These are phyloP conservation scores for Globisporangium alternatum DNA, from an alignment of 352 stramenopile genomes.

Conservation along the genomic window DNA sequence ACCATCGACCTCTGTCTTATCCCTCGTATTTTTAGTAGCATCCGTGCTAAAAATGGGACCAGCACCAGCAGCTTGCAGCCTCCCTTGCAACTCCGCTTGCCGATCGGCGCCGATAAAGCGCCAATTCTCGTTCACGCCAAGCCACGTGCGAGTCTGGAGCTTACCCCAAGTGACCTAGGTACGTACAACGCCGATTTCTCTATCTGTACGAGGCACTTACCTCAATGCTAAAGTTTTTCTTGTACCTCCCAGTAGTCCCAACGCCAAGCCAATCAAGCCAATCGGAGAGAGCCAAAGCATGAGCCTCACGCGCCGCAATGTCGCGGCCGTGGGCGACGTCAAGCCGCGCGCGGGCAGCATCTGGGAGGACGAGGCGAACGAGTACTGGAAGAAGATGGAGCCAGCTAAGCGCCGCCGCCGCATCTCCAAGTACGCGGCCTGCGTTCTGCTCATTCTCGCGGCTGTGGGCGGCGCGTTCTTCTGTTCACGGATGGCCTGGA, in stretches of 20 bases:
- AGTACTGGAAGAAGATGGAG: slow-evolving; percentile 80
- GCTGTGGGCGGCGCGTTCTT: slow-evolving; percentile 23
- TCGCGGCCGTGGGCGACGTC: slow-evolving; percentile 26
- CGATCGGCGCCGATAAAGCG: not conserved
- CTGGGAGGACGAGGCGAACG: slow-evolving; percentile 61
- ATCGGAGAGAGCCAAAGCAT: slow-evolving; percentile 15
- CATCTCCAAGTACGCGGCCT: slow-evolving; percentile 27
- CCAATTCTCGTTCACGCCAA: not conserved
- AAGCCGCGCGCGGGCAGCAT: slow-evolving; percentile 35
- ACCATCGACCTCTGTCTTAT: not conserved
- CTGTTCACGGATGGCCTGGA: slow-evolving; percentile 6
- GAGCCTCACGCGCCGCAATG: slow-evolving; percentile 49
- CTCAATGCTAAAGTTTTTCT: no score
- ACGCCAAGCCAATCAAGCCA: not conserved
- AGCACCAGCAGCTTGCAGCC: not conserved
- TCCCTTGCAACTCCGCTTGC: not conserved
- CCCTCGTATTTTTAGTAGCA: not conserved
- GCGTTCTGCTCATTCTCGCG: slow-evolving; percentile 22
- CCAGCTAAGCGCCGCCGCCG: slow-evolving; percentile 37
- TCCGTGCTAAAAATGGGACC: not conserved
- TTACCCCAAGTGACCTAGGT: not conserved
- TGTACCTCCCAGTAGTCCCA: not conserved
- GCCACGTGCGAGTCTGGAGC: not conserved
- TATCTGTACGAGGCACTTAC: not conserved
- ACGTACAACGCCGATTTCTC: not conserved